phyloP scores from a whole-genome alignment of 2,329 filamentous ascomycete genomes.

The Thelonectria discophora region DNA sequence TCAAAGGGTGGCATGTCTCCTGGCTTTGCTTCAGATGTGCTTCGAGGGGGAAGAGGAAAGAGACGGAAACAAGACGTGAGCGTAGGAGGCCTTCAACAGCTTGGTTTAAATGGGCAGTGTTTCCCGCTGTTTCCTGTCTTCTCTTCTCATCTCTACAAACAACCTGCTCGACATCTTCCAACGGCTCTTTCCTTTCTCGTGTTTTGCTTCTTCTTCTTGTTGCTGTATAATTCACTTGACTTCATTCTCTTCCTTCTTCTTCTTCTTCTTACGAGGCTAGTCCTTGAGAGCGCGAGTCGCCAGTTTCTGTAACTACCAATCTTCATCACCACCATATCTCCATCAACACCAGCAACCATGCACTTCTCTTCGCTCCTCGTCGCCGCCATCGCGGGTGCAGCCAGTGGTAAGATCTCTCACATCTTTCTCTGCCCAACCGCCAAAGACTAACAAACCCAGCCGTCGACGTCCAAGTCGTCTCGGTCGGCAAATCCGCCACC shows the following conservation, averaged over 20 bases:
- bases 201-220: conserved; percentile 30
- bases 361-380: conserved; percentile 58
- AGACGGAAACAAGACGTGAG: not conserved
- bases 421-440: no score
- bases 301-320: conserved; percentile 39
- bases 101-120: conserved; percentile 54
- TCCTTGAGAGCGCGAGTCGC: conserved; percentile 46
- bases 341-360: conserved; percentile 54
- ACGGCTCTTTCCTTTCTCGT: conserved; percentile 34
- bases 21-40: conserved; percentile 40
- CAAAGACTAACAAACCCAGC: no score
- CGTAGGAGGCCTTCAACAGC: not conserved
- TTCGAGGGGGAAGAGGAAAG: conserved; percentile 25
- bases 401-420: conserved; percentile 55
- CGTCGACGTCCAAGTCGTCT: conserved; percentile 67
- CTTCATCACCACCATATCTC: conserved; percentile 26
- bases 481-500: conserved; percentile 65
- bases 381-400: conserved; percentile 58
- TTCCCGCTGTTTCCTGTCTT: conserved; percentile 33
- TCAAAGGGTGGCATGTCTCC: conserved; percentile 23
- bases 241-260: conserved; percentile 28
- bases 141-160: conserved; percentile 34
- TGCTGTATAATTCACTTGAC: conserved; percentile 20
- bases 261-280: conserved; percentile 39
- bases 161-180: conserved; percentile 28